Base-by-base conservation (phyloP, 2,329 filamentous ascomycete genomes). In the Botrytis sinoallii region DNA sequence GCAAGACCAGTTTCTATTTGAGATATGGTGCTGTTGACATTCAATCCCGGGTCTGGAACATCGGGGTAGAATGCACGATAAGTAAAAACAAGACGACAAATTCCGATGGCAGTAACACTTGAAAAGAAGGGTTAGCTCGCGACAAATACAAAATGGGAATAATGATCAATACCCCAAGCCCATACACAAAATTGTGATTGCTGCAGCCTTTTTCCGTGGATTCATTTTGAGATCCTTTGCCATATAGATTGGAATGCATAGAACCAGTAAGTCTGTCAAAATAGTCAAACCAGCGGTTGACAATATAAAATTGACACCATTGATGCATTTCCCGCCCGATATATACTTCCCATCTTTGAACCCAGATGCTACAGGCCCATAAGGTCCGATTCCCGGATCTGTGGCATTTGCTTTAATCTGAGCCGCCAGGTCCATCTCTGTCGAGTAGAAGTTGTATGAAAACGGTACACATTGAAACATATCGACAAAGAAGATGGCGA, bases 401-500 rank as follows among this genome's bases (percentile, higher is more conserved):
- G 65, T 72, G 18, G 72, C 68, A 29, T 63, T 61, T 67, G 55
- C 65, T 46, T 63, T 72, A 59, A 55, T 48, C 52, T 70, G 73
- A 46, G 55, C 72, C 32, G 25, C 73, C 52, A 59, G n/a, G 59
- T 72, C 75, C 76, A 72, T 76, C 40, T 68, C 7, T 16, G 55
- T 35, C 7, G 38, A 73, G n/a, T 73, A 71, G 55, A 66, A 76
- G 20, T 73, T 69, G 46, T 76, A 76, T 46, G 46, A 61, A 18
- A 73, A 72, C 7, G 75, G 74, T 25, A 64, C 46, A 73, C 83
- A 85, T 70, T 85, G 83, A 66, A 85, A 83, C 1, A 84, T 61
- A 12, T 81, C 81, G 1, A 79, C 80, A 59, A 84, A 77, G 72
- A 85, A 83, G 8, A 84, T 80, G 42, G 81, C 79, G 1, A 83